Conservation (phyloP, 768 basidiomycete genomes). For the Boletus rubroflammeus region DNA sequence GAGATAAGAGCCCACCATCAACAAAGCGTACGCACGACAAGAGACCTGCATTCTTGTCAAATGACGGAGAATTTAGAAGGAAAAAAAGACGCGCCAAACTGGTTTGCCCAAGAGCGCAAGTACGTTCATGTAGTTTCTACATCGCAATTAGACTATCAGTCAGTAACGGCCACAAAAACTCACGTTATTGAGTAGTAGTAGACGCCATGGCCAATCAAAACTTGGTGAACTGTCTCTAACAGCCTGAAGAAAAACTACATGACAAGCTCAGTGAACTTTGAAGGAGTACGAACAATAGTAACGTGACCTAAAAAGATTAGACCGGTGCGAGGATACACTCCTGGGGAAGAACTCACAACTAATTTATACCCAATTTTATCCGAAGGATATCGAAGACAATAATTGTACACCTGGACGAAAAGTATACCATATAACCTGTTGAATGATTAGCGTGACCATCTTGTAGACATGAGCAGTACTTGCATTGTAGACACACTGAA, state of each 20-base stretch:
- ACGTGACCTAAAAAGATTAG: slow-evolving; percentile 25
- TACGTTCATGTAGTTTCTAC: slow-evolving; percentile 41
- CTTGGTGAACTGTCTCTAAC: slow-evolving; percentile 47
- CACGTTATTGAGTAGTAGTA: slow-evolving; percentile 57
- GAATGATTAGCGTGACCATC: slow-evolving; percentile 24
- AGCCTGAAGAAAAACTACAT: slow-evolving; percentile 31
- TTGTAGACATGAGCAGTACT: slow-evolving; percentile 4
- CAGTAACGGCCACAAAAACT: slow-evolving; percentile 16
- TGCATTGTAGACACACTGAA: slow-evolving; percentile 46
- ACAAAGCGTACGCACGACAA: slow-evolving; percentile 39
- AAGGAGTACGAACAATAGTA: slow-evolving; percentile 30
- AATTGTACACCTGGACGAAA: slow-evolving; percentile 50
- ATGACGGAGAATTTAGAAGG: background rate
- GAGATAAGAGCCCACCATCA: slow-evolving; percentile 3
- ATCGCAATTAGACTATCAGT: slow-evolving; percentile 2
- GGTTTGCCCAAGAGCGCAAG: slow-evolving; percentile 36
- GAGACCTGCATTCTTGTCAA: slow-evolving; percentile 39
- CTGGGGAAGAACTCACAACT: slow-evolving; percentile 39
- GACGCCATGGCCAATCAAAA: slow-evolving; percentile 47
- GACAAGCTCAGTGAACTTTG: background rate
- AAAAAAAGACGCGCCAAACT: slow-evolving; percentile 39
- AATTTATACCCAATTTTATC: slow-evolving; percentile 51
- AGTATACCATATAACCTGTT: slow-evolving; percentile 49
- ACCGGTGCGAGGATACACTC: background rate
- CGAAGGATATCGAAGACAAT: slow-evolving; percentile 51